phyloP scores from a whole-genome alignment of 257 asterid species.

The Rubia yunnanensis region DNA sequence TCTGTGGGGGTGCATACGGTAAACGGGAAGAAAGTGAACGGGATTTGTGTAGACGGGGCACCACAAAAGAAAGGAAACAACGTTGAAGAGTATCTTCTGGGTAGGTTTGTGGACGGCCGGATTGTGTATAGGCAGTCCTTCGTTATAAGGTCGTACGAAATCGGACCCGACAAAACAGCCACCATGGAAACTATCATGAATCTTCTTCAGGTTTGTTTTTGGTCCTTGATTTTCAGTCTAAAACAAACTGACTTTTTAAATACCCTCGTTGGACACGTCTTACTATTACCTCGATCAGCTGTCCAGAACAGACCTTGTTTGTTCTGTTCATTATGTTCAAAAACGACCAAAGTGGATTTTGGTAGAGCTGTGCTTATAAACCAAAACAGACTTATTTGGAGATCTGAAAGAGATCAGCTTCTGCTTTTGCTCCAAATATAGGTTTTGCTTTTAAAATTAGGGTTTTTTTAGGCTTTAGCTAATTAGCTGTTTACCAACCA shows the following conservation, averaged over 20 bases:
- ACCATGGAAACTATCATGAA: constrained; percentile 91
- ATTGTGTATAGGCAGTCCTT: constrained; percentile 63
- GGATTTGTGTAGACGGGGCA: constrained; percentile 27
- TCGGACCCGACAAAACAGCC: constrained; percentile 87
- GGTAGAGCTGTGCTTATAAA: too few species aligned
- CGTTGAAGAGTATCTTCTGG: constrained; percentile 33
- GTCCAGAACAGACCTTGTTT: too few species aligned
- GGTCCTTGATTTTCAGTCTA: neutral
- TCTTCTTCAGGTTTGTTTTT: constrained; percentile 56
- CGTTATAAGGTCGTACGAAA: constrained; percentile 82
- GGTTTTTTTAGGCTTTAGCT: too few species aligned
- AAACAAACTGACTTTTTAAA: neutral
- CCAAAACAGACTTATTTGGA: too few species aligned
- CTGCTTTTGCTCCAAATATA: too few species aligned
- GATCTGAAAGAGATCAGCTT: too few species aligned
- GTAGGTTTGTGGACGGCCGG: constrained; percentile 49
- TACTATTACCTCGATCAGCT: neutral
- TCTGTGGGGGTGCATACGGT: constrained; percentile 22
- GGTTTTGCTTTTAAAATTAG: too few species aligned
- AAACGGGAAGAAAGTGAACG: constrained; percentile 60
- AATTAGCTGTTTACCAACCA: too few species aligned
- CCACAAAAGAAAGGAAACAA: constrained; percentile 11
- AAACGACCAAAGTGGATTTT: too few species aligned
- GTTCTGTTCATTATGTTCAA: too few species aligned
- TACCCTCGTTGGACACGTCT: neutral